Evolutionary conservation across 1,139 yeast genomes (phyloP).

Genomic region (Saccharomyces hybrid): DNA sequence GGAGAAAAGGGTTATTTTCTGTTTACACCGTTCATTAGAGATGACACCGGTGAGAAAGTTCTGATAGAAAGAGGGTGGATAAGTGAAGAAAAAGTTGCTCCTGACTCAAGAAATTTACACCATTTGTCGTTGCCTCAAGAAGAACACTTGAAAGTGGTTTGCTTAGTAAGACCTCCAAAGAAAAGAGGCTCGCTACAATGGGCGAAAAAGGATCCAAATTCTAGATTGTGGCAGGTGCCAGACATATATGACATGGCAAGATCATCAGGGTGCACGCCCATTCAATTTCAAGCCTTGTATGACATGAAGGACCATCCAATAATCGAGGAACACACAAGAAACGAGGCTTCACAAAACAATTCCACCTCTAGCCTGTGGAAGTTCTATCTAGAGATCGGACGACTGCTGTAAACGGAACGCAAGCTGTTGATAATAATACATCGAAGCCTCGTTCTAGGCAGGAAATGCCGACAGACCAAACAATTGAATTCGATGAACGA

Average conservation of each 20-base stretch:
- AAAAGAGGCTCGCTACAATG: conserved; percentile 63
- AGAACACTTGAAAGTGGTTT: conserved; percentile 56
- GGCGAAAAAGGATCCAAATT: conserved; percentile 58
- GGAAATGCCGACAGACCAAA: not conserved
- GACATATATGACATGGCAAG: conserved; percentile 70
- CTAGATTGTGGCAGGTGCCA: conserved; percentile 58
- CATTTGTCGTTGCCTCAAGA: conserved; percentile 70
- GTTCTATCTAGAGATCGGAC: too few relatives aligned
- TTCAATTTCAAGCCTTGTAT: conserved; percentile 69
- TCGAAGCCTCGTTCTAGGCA: not conserved
- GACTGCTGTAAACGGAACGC: not conserved
- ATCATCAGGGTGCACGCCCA: conserved; percentile 57
- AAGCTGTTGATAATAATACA: not conserved
- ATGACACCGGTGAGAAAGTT: conserved; percentile 63
- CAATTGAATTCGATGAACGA: conserved; percentile 35
- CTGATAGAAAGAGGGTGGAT: conserved; percentile 93
- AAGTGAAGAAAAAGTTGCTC: conserved; percentile 60
- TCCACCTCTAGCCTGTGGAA: conserved; percentile 2
- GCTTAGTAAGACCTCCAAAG: conserved; percentile 69
- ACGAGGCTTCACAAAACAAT: not conserved
- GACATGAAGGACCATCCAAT: conserved; percentile 50
- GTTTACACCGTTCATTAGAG: conserved; percentile 73
- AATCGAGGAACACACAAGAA: conserved; percentile 6
- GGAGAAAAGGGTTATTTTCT: conserved; percentile 73
- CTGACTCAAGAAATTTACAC: conserved; percentile 50